Conservation (phyloP, 768 basidiomycete genomes). For the Hebeloma cylindrosporum region DNA sequence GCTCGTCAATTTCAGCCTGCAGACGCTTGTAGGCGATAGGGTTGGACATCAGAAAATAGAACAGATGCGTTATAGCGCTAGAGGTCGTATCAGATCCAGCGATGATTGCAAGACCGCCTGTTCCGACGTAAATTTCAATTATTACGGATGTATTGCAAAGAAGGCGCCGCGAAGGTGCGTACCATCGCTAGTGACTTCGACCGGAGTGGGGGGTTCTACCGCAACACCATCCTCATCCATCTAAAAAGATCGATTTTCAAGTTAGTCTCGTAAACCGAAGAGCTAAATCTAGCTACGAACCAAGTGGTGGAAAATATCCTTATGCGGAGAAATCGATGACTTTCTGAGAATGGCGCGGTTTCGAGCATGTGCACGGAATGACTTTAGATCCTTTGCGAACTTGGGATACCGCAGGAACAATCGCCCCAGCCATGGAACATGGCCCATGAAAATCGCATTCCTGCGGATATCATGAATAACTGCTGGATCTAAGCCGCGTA, state of each 20-base stretch:
- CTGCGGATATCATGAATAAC: conserved; percentile 10
- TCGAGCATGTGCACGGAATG: conserved; percentile 25
- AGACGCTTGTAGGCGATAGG: conserved; percentile 26
- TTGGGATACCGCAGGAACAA: conserved; percentile 18
- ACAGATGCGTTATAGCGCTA: conserved; percentile 24
- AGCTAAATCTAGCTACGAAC: conserved; percentile 13
- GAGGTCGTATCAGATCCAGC: conserved; percentile 34
- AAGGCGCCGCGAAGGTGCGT: neutral
- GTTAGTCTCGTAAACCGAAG: conserved; percentile 4
- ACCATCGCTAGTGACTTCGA: conserved; percentile 40
- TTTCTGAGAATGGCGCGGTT: conserved; percentile 21
- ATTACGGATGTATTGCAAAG: no score
- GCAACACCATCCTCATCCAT: conserved; percentile 43
- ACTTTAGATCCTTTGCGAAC: conserved; percentile 21
- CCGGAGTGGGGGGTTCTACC: conserved; percentile 28
- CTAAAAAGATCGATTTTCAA: conserved; percentile 18
- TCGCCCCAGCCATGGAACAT: conserved; percentile 26
- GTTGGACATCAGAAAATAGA: conserved; percentile 29
- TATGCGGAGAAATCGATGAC: conserved; percentile 29
- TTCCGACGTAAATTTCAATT: neutral
- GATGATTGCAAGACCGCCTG: conserved; percentile 27
- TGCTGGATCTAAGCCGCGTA: neutral
- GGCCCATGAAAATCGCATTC: conserved; percentile 41
- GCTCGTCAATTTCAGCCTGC: conserved; percentile 28
- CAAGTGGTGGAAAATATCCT: conserved; percentile 33